Base-by-base conservation (phyloP, 331 rosid genomes). In the Malus hybrid region DNA sequence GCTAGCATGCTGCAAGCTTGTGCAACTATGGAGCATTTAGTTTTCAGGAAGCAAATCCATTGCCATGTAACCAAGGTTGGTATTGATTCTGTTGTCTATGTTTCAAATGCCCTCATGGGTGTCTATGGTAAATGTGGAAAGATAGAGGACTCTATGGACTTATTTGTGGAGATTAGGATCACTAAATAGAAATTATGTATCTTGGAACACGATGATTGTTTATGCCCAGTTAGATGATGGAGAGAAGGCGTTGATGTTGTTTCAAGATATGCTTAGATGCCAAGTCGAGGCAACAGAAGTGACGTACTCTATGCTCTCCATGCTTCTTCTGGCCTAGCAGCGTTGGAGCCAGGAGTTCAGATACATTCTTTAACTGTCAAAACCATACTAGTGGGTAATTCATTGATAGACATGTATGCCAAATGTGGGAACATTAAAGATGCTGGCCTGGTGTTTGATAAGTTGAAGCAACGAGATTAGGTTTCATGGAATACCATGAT, bases 401-500 rank as follows among this genome's bases (percentile, higher is more conserved):
- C 88, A 67, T 79, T 84, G 65, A 77, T 86, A 52, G 90, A 86
- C 75, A 86, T 86, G 90, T 79, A 84, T 68, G 88, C 88, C 46
- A 86, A 83, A 71, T 84, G 90, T 64, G 90, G 88, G 68, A 74
- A 64, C 63, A 81, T 87, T 46, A 81, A 69, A 33, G 74, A 84
- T 19, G 90, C 88, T 19, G 73, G 78, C 13, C 75, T 72, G 78
- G 66, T 87, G 72, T 87, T 87, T 36, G 83, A 84, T 69, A 82
- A 32, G 56, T 79, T 87, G 71, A 69, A 61, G 52, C 54, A 79
- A 65, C 80, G 61, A 57, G 83, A 87, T 67, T 77, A 75, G 72
- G 86, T 84, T 48, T 84, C 90, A 64, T 87, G 88, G 86, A 87
- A 84, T 72, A 73, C 88, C 27, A 79, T 84, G 80, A 84, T 87